Evolutionary conservation across 2,329 filamentous ascomycete genomes (phyloP).

Genomic region (Fusarium sublunatum): DNA sequence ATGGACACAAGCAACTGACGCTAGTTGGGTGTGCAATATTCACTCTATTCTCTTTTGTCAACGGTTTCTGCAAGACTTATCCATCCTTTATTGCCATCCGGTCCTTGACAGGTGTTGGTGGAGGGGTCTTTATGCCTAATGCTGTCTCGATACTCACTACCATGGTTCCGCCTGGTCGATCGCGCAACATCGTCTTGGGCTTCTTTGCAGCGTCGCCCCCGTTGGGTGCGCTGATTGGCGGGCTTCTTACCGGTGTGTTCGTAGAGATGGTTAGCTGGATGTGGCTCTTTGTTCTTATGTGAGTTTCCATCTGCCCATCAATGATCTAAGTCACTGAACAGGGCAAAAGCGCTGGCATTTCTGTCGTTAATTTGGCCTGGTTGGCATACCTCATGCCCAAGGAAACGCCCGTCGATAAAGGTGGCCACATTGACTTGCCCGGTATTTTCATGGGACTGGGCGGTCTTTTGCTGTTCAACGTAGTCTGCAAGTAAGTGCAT

Average conservation of each 20-base stretch:
- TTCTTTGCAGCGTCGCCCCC: slow-evolving; percentile 48
- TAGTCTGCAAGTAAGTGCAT: slow-evolving; percentile 60
- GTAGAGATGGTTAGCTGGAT: slow-evolving; percentile 4
- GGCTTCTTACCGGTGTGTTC: background rate
- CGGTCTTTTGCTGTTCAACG: slow-evolving; percentile 59
- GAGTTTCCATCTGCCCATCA: rapidly evolving
- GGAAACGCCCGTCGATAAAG: slow-evolving; percentile 41
- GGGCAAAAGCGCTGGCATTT: background rate
- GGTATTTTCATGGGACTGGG: slow-evolving; percentile 49
- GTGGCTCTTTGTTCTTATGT: slow-evolving; percentile 25
- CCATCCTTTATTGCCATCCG: slow-evolving; percentile 57
- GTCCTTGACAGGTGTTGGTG: slow-evolving; percentile 60
- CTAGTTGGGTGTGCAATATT: slow-evolving; percentile 57
- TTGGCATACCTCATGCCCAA: slow-evolving; percentile 18
- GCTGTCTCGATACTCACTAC: slow-evolving; percentile 61
- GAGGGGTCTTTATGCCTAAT: slow-evolving; percentile 64
- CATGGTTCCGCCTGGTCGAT: slow-evolving; percentile 59
- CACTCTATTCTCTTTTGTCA: slow-evolving; percentile 56
- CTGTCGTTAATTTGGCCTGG: slow-evolving; percentile 9
- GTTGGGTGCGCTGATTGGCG: slow-evolving; percentile 49
- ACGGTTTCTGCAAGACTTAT: slow-evolving; percentile 57
- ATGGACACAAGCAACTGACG: slow-evolving; percentile 61
- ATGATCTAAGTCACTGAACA: background rate
- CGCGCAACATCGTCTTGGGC: slow-evolving; percentile 34
- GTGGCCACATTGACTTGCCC: slow-evolving; percentile 43